Evolutionary conservation across 495 filamentous ascomycete species (phyloP).

Genomic region (Neurospora tetraspora): DNA sequence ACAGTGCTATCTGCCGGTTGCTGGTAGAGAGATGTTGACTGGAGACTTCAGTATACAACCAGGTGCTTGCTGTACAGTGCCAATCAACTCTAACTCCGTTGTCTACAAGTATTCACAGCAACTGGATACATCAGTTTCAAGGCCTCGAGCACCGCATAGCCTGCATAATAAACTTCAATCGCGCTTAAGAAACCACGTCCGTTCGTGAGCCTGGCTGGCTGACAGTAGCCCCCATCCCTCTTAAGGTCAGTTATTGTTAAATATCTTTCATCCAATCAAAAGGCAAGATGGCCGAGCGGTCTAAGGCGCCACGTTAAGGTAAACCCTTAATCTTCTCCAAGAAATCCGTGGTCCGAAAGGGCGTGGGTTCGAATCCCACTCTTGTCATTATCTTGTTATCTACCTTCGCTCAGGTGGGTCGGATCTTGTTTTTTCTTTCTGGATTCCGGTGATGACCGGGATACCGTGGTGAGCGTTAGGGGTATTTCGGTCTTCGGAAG

Average conservation of each 20-base stretch:
- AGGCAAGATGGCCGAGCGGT: background rate
- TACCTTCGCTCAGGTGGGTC: background rate
- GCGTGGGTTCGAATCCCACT: slow-evolving; percentile 29
- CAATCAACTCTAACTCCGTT: too few species aligned
- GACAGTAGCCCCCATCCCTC: background rate
- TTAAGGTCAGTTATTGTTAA: background rate
- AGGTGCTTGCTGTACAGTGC: background rate
- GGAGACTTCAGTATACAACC: background rate
- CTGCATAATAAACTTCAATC: background rate
- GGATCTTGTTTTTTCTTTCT: background rate
- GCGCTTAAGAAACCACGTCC: background rate
- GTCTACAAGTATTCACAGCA: too few species aligned
- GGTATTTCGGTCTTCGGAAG: too few species aligned
- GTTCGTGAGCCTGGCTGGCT: background rate
- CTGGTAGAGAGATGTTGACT: background rate
- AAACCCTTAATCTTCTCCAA: background rate
- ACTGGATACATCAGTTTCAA: too few species aligned
- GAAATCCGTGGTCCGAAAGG: slow-evolving; percentile 21
- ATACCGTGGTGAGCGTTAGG: background rate
- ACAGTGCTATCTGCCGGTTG: background rate
- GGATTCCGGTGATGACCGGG: background rate
- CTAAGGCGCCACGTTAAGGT: background rate
- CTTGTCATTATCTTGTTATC: slow-evolving; percentile 8
- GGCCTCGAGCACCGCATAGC: too few species aligned
- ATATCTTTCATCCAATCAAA: background rate